Evolutionary conservation across 768 basidiomycete genomes (phyloP), one percentile per base, ranked within the genome.

Genomic region (Rossbeevera mucosa): DNA sequence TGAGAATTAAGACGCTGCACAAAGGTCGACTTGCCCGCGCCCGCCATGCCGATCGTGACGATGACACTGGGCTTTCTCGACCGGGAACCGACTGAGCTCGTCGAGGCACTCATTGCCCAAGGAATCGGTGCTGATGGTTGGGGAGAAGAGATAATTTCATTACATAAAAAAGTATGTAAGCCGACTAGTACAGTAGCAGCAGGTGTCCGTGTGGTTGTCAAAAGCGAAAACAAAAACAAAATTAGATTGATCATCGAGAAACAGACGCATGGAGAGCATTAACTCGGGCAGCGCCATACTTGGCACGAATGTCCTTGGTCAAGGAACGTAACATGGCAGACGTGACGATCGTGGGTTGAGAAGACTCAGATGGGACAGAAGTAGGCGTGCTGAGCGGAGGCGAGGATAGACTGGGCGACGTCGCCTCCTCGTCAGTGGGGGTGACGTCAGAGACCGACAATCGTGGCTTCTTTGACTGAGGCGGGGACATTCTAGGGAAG

Each of bases 21-120:
- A 66, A 99, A 91, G 3, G 95, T 97, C 6, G 96, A 97, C 74
- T 98, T 98, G 55, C 95, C 95, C 3, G 91, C 91, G 5, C 94
- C 94, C 0, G 94, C 94, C 92, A 95, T 95, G 20, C 94, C 94
- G 55, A 96, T 94, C 38, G 89, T 86, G 58, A 96, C 85, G 48
- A 96, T 90, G 5, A 88, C 83, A 7, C 85, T 78, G 1, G 93
- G 91, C 62, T 90, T 83, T 71, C 65, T 64, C 18, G 29, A 42
- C 25, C 36, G 61, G 8, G 54, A 62, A 31, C 50, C 25, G 29
- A 36, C 13, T 22, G 47, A 33, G 33, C 45, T 58, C 6, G 64
- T 28, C 14, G 70, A 49, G 11, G 58, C 40, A 43, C 44, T 62
- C 66, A 70, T 67, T 36, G 30, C 44, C 4, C 16, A 14, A n/a